phyloP scores from a whole-genome alignment of 768 basidiomycete genomes.

The Astraeus odoratus region DNA sequence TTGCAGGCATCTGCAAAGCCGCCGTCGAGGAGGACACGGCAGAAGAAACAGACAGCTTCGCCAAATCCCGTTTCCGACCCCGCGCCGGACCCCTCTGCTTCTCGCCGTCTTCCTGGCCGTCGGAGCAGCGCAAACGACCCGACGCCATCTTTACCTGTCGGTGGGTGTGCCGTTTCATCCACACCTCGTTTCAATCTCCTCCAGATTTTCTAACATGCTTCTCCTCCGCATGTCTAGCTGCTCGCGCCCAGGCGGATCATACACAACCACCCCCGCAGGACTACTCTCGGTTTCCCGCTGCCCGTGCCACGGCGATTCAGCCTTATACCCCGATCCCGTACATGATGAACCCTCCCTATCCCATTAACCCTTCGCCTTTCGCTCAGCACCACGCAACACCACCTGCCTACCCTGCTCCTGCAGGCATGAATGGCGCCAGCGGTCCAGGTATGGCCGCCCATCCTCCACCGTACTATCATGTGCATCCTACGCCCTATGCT shows the following conservation, averaged over 20 bases:
- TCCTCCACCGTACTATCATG: constrained; percentile 47
- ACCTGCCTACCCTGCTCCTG: constrained; percentile 27
- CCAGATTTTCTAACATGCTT: constrained; percentile 10
- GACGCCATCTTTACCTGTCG: constrained; percentile 7
- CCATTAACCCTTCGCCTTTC: constrained; percentile 50
- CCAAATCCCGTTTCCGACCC: constrained; percentile 12
- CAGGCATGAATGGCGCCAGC: constrained; percentile 33
- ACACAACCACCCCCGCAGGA: constrained; percentile 15
- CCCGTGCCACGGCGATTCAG: constrained; percentile 38
- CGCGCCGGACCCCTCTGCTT: constrained; percentile 15
- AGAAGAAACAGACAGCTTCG: constrained; percentile 38
- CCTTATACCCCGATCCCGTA: constrained; percentile 50
- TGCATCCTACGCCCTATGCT: constrained; percentile 48
- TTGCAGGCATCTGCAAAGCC: constrained; percentile 29
- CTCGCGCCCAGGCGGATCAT: background rate
- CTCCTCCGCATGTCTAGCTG: constrained; percentile 15
- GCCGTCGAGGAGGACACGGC: constrained; percentile 45
- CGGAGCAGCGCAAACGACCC: constrained; percentile 20
- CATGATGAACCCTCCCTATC: constrained; percentile 69
- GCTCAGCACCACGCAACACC: constrained; percentile 35
- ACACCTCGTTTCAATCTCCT: background rate
- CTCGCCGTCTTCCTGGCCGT: constrained; percentile 22
- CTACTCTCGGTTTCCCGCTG: constrained; percentile 27
- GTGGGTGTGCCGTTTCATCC: constrained; percentile 11
- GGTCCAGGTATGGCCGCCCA: constrained; percentile 34